Evolutionary conservation across 2,329 filamentous ascomycete species (phyloP).

Genomic region (Trichophyton verrucosum): DNA sequence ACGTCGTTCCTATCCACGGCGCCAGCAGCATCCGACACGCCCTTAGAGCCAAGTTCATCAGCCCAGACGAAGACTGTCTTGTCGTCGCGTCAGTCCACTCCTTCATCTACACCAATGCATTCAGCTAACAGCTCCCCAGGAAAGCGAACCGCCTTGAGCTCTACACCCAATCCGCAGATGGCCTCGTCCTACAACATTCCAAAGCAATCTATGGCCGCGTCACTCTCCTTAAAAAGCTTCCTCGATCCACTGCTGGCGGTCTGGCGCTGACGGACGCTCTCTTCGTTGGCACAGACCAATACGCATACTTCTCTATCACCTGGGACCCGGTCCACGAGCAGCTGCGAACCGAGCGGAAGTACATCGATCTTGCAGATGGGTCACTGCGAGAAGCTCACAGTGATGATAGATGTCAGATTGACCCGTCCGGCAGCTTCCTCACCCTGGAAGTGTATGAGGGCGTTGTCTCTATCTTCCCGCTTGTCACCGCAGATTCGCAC

Average conservation of each 20-base stretch:
- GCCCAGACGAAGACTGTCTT: slow-evolving; percentile 63
- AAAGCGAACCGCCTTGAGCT: slow-evolving; percentile 80
- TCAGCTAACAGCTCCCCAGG: slow-evolving; percentile 33
- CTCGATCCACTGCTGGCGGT: slow-evolving; percentile 22
- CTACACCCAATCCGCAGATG: slow-evolving; percentile 53
- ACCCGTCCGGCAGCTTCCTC: slow-evolving; percentile 61
- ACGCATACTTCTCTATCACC: slow-evolving; percentile 77
- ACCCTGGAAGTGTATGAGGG: slow-evolving; percentile 58
- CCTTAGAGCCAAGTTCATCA: slow-evolving; percentile 64
- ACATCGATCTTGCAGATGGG: slow-evolving; percentile 49
- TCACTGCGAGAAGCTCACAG: slow-evolving; percentile 63
- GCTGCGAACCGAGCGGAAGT: slow-evolving; percentile 46
- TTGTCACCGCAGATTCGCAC: slow-evolving; percentile 29
- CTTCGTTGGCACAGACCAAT: slow-evolving; percentile 81
- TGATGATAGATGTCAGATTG: slow-evolving; percentile 69
- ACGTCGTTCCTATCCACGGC: slow-evolving; percentile 83
- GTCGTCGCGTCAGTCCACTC: slow-evolving; percentile 62
- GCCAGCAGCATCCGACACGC: slow-evolving; percentile 88
- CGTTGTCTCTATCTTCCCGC: slow-evolving; percentile 51
- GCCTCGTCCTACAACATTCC: slow-evolving; percentile 53
- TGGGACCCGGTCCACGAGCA: slow-evolving; percentile 55
- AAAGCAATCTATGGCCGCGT: slow-evolving; percentile 74
- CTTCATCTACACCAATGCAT: slow-evolving; percentile 12
- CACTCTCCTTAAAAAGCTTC: slow-evolving; percentile 69
- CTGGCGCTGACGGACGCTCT: slow-evolving; percentile 70